These are phyloP conservation scores for Russula compacta DNA, from an alignment of 768 basidiomycete species.

Conservation along the genomic window DNA sequence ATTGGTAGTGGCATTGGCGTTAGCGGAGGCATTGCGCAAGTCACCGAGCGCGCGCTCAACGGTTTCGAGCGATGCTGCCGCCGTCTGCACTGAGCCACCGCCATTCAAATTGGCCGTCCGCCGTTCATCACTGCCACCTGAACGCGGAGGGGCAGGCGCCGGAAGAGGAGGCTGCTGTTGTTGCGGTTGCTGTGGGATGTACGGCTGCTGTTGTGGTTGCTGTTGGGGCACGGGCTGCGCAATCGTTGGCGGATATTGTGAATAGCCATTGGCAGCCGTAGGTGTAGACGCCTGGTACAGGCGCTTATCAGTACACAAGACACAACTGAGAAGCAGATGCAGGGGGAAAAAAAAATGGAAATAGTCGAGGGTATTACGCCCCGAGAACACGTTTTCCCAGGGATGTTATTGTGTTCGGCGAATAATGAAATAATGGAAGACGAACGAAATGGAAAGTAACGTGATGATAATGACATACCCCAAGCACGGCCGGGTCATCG, in stretches of 20 bases:
- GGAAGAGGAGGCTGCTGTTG: conserved; percentile 8
- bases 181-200: conserved; percentile 19
- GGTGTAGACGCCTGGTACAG: conserved; percentile 41
- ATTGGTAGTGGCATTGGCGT: conserved; percentile 22
- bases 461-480: conserved; percentile 38
- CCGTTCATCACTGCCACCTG: conserved; percentile 24
- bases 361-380: conserved; percentile 42
- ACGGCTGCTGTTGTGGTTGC: conserved; percentile 21
- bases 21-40: conserved; percentile 31
- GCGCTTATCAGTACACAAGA: conserved; percentile 8
- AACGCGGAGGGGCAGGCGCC: background rate
- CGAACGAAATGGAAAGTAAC: conserved; percentile 12
- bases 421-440: conserved; percentile 1
- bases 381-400: conserved; percentile 36
- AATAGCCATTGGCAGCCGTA: conserved; percentile 23
- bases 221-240: conserved; percentile 21
- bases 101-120: conserved; percentile 26
- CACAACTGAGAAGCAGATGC: conserved; percentile 20
- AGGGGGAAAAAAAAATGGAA: conserved; percentile 51
- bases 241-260: conserved; percentile 20
- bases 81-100: conserved; percentile 55
- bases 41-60: conserved; percentile 52
- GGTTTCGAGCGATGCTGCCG: conserved; percentile 65
- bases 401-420: conserved; percentile 41
- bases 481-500: conserved; percentile 79